Base-by-base conservation (phyloP, 1,284 basidiomycete species). In the Irpex sp. region DNA sequence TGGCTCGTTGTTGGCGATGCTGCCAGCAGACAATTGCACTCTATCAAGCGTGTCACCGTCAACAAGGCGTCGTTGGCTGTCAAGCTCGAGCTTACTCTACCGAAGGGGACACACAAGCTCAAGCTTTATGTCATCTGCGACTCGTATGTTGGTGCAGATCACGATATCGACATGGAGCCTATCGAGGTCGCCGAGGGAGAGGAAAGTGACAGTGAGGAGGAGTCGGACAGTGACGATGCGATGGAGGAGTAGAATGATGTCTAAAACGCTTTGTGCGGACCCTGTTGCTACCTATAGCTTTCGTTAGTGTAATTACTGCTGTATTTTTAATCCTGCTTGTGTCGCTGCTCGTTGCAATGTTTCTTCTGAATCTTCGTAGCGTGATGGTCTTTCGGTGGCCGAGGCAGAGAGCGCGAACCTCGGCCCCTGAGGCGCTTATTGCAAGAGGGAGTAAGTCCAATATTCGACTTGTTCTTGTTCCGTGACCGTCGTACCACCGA, bases 41-140 rank as follows among this genome's bases (percentile, higher is more conserved):
- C 93, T 59, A 98, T 99, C 84, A 98, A 98, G 80, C 92, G 92
- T 64, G 93, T 98, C 21, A 98, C 97, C 0, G 87, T 98, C 67
- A 56, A 56, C 54, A 88, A 85, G 70, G 88, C 87, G 70, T 88
- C 81, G 66, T 82, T 97, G 11, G 78, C 81, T 21, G 89, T 94
- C 64, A 94, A 94, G 73, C 85, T 99, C 47, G 95, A 98, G 75
- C 93, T 98, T 71, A 91, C 86, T 31, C 75, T 97, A 57, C 88
- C 92, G 0, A 86, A 95, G 76, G 97, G 97, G 44, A 81, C 80
- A 51, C 94, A 97, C 72, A 78, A 83, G 9, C 81, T 98, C 65
- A 95, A 94, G 76, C 78, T 98, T 51, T 97, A 93, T 72, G 87
- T 97, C 64, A 95, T 99, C 69, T 97, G 94, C 71, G 97, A 98